Conservation (phyloP, 345 rosid genomes). For the rapeseed (Brassica napus) region Da-Ae NC_063436.1:1401501-1402000, state of each 20-base stretch:
- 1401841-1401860: not conserved
- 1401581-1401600: slow-evolving; percentile 84
- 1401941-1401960: slow-evolving; percentile 93
- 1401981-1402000: slow-evolving; percentile 82
- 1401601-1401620: slow-evolving; percentile 78
- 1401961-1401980: slow-evolving; percentile 84
- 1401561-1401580: slow-evolving; percentile 83
- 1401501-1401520: not conserved
- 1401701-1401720: slow-evolving; percentile 50
- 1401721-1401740: slow-evolving; percentile 68
- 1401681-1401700: not conserved
- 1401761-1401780: slow-evolving; percentile 73
- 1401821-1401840: slow-evolving; percentile 28
- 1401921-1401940: slow-evolving; percentile 93
- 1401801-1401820: slow-evolving; percentile 62
- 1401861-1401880: not conserved
- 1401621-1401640: slow-evolving; percentile 63
- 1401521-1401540: slow-evolving; percentile 7
- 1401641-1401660: slow-evolving; percentile 4
- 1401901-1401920: slow-evolving; percentile 78
- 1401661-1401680: not conserved
- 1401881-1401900: not conserved
- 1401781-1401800: slow-evolving; percentile 76
- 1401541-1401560: slow-evolving; percentile 96
- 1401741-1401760: slow-evolving; percentile 75